These are phyloP conservation scores for Lichtheimia ornata DNA, from an alignment of 371 early-diverging fungal genomes.

Conservation along the genomic window DNA sequence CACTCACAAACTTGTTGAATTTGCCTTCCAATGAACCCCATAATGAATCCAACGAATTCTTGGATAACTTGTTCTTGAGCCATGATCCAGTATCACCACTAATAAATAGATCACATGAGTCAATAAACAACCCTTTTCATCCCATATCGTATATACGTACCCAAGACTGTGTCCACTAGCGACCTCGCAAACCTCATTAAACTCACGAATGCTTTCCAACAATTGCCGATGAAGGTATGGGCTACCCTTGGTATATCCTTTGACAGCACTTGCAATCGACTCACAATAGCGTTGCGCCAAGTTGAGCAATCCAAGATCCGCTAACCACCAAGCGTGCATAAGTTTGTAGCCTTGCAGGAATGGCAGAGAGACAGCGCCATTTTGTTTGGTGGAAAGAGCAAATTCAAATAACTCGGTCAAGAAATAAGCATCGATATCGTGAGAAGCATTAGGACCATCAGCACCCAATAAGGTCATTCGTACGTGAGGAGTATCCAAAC, in stretches of 20 bases:
- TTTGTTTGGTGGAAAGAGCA: slow-evolving; percentile 57
- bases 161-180: slow-evolving; percentile 43
- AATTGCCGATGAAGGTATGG: slow-evolving; percentile 79
- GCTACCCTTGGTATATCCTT: slow-evolving; percentile 68
- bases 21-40: slow-evolving; percentile 73
- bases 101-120: slow-evolving; percentile 10
- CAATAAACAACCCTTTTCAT: background rate
- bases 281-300: slow-evolving; percentile 80
- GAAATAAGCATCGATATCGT: slow-evolving; percentile 55
- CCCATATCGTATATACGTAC: slow-evolving; percentile 20
- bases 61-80: slow-evolving; percentile 61
- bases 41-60: slow-evolving; percentile 64
- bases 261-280: slow-evolving; percentile 72
- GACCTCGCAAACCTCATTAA: slow-evolving; percentile 49
- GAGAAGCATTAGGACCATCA: slow-evolving; percentile 37
- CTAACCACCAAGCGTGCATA: slow-evolving; percentile 76
- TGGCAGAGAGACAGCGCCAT: slow-evolving; percentile 61
- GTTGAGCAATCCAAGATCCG: slow-evolving; percentile 75
- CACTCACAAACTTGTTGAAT: slow-evolving; percentile 72
- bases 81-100: slow-evolving; percentile 45
- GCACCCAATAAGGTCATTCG: slow-evolving; percentile 66
- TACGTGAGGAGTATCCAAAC: slow-evolving; percentile 59
- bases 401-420: slow-evolving; percentile 86
- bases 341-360: slow-evolving; percentile 91
- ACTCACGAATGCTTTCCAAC: slow-evolving; percentile 59